A percentile compares a stretch with the other conserved stretches of the same genome.
Evolutionary conservation across 148 eudicot genomes (phyloP).

Genomic region (Rhododendron henanense): DNA sequence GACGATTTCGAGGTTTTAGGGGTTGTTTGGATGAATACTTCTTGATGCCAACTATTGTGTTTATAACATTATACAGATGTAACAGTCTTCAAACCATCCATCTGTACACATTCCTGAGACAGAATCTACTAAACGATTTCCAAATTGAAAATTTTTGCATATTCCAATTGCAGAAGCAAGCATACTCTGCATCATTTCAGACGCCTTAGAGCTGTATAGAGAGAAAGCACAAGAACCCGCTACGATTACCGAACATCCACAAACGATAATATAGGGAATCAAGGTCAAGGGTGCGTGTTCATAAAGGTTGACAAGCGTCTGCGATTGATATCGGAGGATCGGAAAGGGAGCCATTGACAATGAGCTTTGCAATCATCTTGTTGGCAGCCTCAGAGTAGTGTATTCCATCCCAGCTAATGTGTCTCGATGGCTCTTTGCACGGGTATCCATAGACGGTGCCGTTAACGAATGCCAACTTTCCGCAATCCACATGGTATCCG

Average conservation of each 20-base stretch:
- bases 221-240: not conserved
- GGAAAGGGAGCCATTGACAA: conserved; percentile 29
- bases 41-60: not conserved
- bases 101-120: not conserved
- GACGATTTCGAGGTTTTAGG: not conserved
- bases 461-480: conserved; percentile 5
- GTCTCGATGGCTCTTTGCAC: conserved; percentile 27
- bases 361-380: conserved; percentile 18
- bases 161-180: not conserved
- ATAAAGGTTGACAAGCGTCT: conserved; percentile 22
- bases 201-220: not conserved
- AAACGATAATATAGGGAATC: not conserved
- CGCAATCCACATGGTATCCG: conserved; percentile 4
- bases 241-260: not conserved
- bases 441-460: conserved; percentile 15
- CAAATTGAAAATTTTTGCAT: not conserved
- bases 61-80: too few species aligned
- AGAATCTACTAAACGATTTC: not conserved
- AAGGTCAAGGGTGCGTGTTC: not conserved
- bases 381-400: conserved; percentile 48
- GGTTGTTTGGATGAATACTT: not conserved
- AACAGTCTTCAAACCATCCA: not conserved
- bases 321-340: conserved; percentile 32
- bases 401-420: conserved; percentile 40
- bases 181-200: not conserved